Conservation (phyloP, 2,329 filamentous ascomycete species). For the Paraphaeosphaeria minitans region DNA sequence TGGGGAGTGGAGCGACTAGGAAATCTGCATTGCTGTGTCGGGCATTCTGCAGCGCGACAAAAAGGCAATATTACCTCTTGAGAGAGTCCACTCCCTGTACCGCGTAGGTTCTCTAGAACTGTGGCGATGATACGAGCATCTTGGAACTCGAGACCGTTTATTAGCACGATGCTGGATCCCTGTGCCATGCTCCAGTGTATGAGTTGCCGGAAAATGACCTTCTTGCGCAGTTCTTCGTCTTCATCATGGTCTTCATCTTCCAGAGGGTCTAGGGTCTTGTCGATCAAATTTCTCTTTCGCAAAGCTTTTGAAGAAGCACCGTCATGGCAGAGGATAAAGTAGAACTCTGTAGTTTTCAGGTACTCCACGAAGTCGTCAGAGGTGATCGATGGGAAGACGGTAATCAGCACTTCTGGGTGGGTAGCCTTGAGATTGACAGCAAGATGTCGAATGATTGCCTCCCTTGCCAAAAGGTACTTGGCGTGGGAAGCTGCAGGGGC, state of each 20-base stretch:
- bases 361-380: slow-evolving; percentile 61
- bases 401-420: slow-evolving; percentile 51
- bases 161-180: slow-evolving; percentile 66
- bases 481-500: slow-evolving; percentile 39
- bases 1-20: neutral
- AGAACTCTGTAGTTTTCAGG: slow-evolving; percentile 59
- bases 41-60: neutral
- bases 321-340: slow-evolving; percentile 73
- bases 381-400: slow-evolving; percentile 55
- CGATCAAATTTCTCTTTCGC: slow-evolving; percentile 24
- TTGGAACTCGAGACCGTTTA: slow-evolving; percentile 66
- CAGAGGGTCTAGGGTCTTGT: slow-evolving; percentile 24
- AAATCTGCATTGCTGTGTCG: neutral
- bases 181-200: slow-evolving; percentile 61
- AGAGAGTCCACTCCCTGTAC: slow-evolving; percentile 26
- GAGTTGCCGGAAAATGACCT: slow-evolving; percentile 50
- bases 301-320: slow-evolving; percentile 50
- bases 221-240: slow-evolving; percentile 30
- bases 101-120: slow-evolving; percentile 20
- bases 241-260: slow-evolving; percentile 26
- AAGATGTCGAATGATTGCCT: slow-evolving; percentile 69
- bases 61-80: slow-evolving; percentile 13
- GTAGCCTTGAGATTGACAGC: slow-evolving; percentile 48
- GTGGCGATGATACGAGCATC: slow-evolving; percentile 63
- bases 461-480: slow-evolving; percentile 67